A percentile compares a stretch with the other conserved stretches of the same genome.
These are phyloP conservation scores for Talaromyces verruculosus DNA, from an alignment of 2,329 filamentous ascomycete genomes.

Conservation along the genomic window DNA sequence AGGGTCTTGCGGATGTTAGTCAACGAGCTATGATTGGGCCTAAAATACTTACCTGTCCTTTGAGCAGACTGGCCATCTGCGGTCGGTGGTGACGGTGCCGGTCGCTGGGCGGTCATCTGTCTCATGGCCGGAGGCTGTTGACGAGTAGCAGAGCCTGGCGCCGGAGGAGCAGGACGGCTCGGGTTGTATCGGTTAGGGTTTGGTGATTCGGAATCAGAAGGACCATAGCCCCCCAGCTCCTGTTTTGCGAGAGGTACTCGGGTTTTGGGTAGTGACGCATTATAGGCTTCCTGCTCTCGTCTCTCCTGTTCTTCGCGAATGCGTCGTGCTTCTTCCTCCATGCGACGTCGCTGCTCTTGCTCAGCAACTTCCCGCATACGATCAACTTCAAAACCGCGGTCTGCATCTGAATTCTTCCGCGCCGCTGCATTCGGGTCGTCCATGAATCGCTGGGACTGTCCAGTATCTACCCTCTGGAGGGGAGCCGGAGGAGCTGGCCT, in stretches of 20 bases:
- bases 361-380: slow-evolving; percentile 60
- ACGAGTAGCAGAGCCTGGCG: slow-evolving; percentile 53
- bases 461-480: slow-evolving; percentile 47
- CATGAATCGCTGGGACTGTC: slow-evolving; percentile 37
- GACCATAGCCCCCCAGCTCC: slow-evolving; percentile 73
- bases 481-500: slow-evolving; percentile 61
- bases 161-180: slow-evolving; percentile 76
- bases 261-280: slow-evolving; percentile 80
- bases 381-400: slow-evolving; percentile 47
- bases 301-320: slow-evolving; percentile 61
- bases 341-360: slow-evolving; percentile 48
- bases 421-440: slow-evolving; percentile 35
- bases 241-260: slow-evolving; percentile 82
- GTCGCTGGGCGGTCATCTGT: slow-evolving; percentile 69
- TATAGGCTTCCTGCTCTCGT: slow-evolving; percentile 82
- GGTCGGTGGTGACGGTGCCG: slow-evolving; percentile 72
- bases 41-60: slow-evolving; percentile 27
- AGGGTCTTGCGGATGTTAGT: slow-evolving; percentile 25
- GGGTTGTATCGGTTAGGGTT: slow-evolving; percentile 71
- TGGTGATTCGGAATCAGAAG: slow-evolving; percentile 46
- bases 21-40: too few relatives aligned
- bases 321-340: slow-evolving; percentile 56
- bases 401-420: slow-evolving; percentile 60
- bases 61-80: slow-evolving; percentile 29
- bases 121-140: slow-evolving; percentile 55